Evolutionary conservation across 2,329 filamentous ascomycete genomes (phyloP), one percentile per base, ranked within the genome.

Genomic region (Chrysoporthe austroafricana): DNA sequence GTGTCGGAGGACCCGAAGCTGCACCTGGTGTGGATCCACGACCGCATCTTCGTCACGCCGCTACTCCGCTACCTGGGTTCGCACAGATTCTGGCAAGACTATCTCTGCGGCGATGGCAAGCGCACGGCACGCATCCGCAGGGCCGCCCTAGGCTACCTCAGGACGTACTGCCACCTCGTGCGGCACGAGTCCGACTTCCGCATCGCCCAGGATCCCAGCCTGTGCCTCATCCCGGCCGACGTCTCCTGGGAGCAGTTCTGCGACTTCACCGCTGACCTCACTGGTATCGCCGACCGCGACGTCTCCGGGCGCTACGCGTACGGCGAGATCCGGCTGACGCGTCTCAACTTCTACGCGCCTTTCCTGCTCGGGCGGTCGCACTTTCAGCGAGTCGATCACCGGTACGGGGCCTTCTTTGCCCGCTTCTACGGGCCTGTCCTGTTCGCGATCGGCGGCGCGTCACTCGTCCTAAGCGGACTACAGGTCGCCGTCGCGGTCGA

Each of bases 371-470:
- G 64, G 8, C 66, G 68, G 52, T 68, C 63, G 16, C 50, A 68
- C 14, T 73, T 69, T 62, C 54, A 72, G 11, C 62, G 64, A 1
- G 61, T 72, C 8, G 48, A 72, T 13, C 59, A 62, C n/a, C 66
- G 73, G 26, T 73, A 73, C 48, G 59, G 64, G 26, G 48, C 66
- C n/a, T 73, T 70, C 63, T 73, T 73, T 58, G 66, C 63, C 34
- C 68, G 69, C 18, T 74, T 73, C 43, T 71, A 70, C 46, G 68
- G 56, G 4, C 71, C 72, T 4, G 42, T 72, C n/a, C 62, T 74
- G 14, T 74, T 73, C 36, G 32, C 70, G 1, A 69, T 73, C 42
- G 71, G 62, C 8, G 50, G 69, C 1, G 21, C 68, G 16, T 70
- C 70, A 0, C 43, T 62, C 8, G 3, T 52, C 26, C 14, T 62